These are phyloP conservation scores for Phytophthora boehmeriae DNA, from an alignment of 352 stramenopile genomes.

Conservation along the genomic window DNA sequence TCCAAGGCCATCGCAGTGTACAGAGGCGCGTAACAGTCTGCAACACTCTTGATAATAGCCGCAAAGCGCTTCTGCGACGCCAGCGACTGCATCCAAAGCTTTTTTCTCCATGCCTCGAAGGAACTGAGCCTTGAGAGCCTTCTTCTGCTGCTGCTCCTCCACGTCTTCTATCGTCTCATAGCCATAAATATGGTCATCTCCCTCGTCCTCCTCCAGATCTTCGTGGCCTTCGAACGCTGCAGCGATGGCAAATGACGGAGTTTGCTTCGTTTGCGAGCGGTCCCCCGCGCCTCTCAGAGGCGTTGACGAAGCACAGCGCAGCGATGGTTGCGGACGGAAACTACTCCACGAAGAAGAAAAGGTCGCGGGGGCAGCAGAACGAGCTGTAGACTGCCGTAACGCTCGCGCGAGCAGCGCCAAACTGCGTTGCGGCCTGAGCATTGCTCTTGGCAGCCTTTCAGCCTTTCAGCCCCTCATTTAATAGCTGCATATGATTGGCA, in stretches of 20 bases:
- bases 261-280: constrained; percentile 19
- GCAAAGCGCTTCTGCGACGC: constrained; percentile 39
- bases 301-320: constrained; percentile 26
- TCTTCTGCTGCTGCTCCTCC: constrained; percentile 27
- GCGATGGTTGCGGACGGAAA: background rate
- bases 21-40: constrained; percentile 68
- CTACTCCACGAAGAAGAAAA: background rate
- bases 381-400: constrained; percentile 11
- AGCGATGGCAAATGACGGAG: constrained; percentile 57
- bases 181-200: constrained; percentile 21
- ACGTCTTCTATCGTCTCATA: constrained; percentile 20
- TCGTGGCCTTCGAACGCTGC: constrained; percentile 63
- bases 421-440: constrained; percentile 23
- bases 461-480: constrained; percentile 17
- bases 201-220: constrained; percentile 40
- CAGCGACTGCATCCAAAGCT: constrained; percentile 63
- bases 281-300: background rate
- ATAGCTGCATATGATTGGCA: constrained; percentile 1
- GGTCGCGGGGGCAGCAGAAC: background rate
- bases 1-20: constrained; percentile 41
- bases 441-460: background rate
- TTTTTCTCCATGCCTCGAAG: constrained; percentile 66
- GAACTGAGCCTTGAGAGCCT: constrained; percentile 47
- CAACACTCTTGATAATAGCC: constrained; percentile 51
- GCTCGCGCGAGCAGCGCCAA: constrained; percentile 25